Base-by-base conservation (phyloP, 2,329 filamentous ascomycete species). In the Tolypocladium capitatum region DNA sequence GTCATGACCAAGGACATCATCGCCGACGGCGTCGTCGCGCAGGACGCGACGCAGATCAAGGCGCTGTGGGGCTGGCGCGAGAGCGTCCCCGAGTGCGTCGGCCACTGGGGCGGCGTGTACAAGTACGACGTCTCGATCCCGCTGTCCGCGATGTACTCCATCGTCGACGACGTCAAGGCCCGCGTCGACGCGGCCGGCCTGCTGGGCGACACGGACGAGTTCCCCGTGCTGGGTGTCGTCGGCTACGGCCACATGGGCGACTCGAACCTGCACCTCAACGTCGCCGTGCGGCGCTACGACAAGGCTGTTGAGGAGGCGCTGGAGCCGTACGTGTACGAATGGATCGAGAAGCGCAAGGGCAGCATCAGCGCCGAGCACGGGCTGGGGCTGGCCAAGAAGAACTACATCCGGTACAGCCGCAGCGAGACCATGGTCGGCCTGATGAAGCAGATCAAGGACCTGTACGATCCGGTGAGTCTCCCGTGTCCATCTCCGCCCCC, bases 181-280 rank as follows among this genome's bases (percentile, higher is more conserved):
- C 81, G 82, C 46, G 75, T 98, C 54, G 74, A 76, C 1, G 74
- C 81, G 47, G 82, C 83, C 31, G 88, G 89, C 1, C 74, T 97
- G 2, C 73, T 94, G 36, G 85, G 87, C 46, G 82, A 87, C 41
- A 80, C 82, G 6, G 80, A 85, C 48, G 81, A 81, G 42, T 77
- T 82, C 62, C 87, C 90, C 1, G 90, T 94, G 6, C 78, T 94
- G 2, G 85, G 84, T 49, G 90, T 96, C n/a, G 80, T 96, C 20
- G 92, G 92, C 20, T 98, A 96, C 62, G 92, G 92, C 32, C 92
- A 98, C 65, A 97, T 98, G 90, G 94, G 92, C 35, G 92, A 98
- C 67, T 81, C 85, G 4, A 98, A 98, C 67, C 68, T 98, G 54
- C 94, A 98, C 68, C 74, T 98, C 55, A 98, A 98, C 66, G 78